Evolutionary conservation across 148 eudicot species (phyloP).

Genomic region (Arbutus unedo): DNA sequence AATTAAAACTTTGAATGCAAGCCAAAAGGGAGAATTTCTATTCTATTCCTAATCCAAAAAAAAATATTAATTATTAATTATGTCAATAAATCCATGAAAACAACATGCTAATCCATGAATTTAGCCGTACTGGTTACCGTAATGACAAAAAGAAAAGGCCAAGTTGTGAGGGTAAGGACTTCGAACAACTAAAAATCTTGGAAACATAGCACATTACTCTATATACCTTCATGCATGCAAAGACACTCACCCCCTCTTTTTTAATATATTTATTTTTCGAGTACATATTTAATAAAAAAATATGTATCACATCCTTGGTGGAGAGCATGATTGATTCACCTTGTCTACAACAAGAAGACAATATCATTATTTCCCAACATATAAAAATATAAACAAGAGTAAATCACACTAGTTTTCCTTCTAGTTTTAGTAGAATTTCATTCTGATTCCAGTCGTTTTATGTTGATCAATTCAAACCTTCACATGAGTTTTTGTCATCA

Average conservation of each 20-base stretch:
- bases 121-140: conserved; percentile 19
- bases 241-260: conserved; percentile 9
- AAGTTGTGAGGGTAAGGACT: conserved; percentile 9
- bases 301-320: background rate
- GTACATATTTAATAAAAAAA: background rate
- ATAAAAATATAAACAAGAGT: background rate
- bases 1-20: background rate
- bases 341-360: conserved; percentile 23
- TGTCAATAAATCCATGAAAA: background rate
- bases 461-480: background rate
- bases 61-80: background rate
- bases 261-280: background rate
- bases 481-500: background rate
- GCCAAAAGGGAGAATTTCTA: background rate
- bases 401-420: background rate
- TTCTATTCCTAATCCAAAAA: background rate
- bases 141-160: conserved; percentile 21
- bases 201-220: conserved; percentile 12
- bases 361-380: conserved; percentile 15
- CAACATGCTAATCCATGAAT: conserved; percentile 19
- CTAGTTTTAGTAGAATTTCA: background rate
- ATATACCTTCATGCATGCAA: conserved; percentile 19
- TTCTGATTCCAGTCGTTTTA: background rate
- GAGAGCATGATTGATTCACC: conserved; percentile 19
- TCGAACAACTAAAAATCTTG: background rate